phyloP scores from a whole-genome alignment of 805 yeast genomes.

The Ogataea nakhonphanomensis region DNA sequence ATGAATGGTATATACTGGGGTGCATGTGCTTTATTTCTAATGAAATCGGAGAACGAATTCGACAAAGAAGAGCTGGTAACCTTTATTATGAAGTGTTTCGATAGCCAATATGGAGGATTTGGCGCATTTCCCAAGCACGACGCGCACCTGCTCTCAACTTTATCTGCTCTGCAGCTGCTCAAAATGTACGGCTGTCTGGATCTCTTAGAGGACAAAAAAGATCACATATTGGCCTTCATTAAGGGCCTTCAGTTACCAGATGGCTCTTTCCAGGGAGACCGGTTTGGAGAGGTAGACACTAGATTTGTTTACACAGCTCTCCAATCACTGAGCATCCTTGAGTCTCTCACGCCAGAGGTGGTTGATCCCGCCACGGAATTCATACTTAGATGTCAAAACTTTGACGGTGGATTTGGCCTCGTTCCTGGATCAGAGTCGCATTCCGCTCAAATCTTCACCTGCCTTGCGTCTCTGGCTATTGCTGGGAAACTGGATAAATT shows the following conservation, averaged over 20 bases:
- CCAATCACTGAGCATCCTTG: constrained; percentile 68
- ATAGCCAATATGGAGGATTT: constrained; percentile 66
- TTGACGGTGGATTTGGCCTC: constrained; percentile 95
- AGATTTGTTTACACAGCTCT: constrained; percentile 84
- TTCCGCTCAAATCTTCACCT: constrained; percentile 87
- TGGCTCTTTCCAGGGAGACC: constrained; percentile 88
- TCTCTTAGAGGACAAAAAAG: constrained; percentile 25
- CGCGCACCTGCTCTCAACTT: constrained; percentile 78
- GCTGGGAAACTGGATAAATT: constrained; percentile 51
- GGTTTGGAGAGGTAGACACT: constrained; percentile 90
- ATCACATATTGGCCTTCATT: constrained; percentile 37
- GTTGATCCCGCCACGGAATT: constrained; percentile 60
- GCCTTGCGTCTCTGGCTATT: constrained; percentile 77
- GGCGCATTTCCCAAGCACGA: constrained; percentile 90
- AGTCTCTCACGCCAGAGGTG: constrained; percentile 46
- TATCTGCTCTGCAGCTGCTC: constrained; percentile 82
- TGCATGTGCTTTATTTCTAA: constrained; percentile 62
- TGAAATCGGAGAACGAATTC: constrained; percentile 56
- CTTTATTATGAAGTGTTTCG: constrained; percentile 69
- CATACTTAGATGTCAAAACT: constrained; percentile 71
- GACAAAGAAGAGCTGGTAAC: constrained; percentile 57
- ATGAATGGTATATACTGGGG: constrained; percentile 97
- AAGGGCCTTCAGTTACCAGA: constrained; percentile 45
- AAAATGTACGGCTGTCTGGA: constrained; percentile 61
- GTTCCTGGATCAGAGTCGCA: constrained; percentile 95